Percentiles rank a stretch among this genome's conserved stretches.
Conservation (phyloP, 2,329 filamentous ascomycete genomes). For the Cladophialophora bantiana region DNA sequence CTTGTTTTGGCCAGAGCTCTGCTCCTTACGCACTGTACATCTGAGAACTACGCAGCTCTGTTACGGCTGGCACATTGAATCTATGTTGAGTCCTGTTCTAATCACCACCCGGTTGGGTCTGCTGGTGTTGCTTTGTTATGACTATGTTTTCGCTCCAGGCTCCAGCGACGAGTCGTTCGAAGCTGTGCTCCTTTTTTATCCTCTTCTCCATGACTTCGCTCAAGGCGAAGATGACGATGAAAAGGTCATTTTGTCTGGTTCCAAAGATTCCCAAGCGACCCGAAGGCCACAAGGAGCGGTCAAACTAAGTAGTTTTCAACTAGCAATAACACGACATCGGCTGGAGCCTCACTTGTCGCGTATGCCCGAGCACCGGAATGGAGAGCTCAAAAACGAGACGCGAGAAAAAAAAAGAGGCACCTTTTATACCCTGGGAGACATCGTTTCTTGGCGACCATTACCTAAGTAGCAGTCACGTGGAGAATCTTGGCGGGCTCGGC, state of each 20-base stretch:
- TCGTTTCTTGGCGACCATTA: neutral
- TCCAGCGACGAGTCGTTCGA: too few relatives aligned
- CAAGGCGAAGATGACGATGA: conserved; percentile 38
- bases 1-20: too few relatives aligned
- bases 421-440: neutral
- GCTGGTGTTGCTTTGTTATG: too few relatives aligned
- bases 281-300: conserved; percentile 74
- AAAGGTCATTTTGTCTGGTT: conserved; percentile 45
- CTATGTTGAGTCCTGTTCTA: too few relatives aligned
- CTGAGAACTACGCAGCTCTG: too few relatives aligned
- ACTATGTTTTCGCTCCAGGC: too few relatives aligned
- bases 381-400: conserved; percentile 11
- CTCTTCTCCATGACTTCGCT: conserved; percentile 38
- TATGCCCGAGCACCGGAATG: conserved; percentile 70
- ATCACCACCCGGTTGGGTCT: too few relatives aligned
- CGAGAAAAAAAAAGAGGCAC: neutral
- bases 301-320: conserved; percentile 80
- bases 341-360: conserved; percentile 80
- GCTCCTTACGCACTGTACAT: too few relatives aligned
- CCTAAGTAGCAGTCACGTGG: too few relatives aligned
- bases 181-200: neutral
- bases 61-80: too few relatives aligned
- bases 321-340: conserved; percentile 85
- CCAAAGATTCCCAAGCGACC: conserved; percentile 80
- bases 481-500: too few relatives aligned